Evolutionary conservation across 2,329 filamentous ascomycete genomes (phyloP), one percentile per base, ranked within the genome.

Genomic region (Huntiella decipiens): DNA sequence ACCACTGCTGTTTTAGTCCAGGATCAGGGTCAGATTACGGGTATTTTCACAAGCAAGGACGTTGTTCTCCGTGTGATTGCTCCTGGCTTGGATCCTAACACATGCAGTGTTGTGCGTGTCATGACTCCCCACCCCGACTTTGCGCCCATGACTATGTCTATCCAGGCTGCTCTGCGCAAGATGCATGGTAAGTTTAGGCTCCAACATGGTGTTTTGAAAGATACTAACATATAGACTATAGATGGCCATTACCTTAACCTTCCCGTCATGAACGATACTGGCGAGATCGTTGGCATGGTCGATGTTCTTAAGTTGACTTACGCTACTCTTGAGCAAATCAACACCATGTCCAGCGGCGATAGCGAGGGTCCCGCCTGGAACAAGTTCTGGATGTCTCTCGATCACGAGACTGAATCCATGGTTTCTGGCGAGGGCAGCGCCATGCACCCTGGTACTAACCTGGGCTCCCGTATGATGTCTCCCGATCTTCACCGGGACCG

Each of bases 71-170:
- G 91, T 62, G 91, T 98, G 50, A 98, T 98, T 64, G 91, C 91
- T 46, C 91, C 91, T 43, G 91, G 91, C 13, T 72, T 98, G 50
- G 91, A 98, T 61, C 91, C 91, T 39, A 73, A 77, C 50, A 96
- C 81, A 57, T 98, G 91, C 72, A 96, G 88, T 60, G 91, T 98
- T 51, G 88, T 98, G 53, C 80, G 91, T 55, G 91, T 98, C 54
- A 98, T 98, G 91, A 98, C 91, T 32, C 91, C 91, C 53, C 91
- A 98, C 60, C 91, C 91, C 5, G 91, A 98, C 62, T 98, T 98
- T 72, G 91, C 91, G 47, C 87, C 91, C 28, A 84, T 93, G 67
- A 88, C 96, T 62, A 96, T 98, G 91, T 96, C 79, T 62, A 96
- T 98, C 58, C 91, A 98, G 66, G 85, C 88, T 54, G 91, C 91